A percentile compares a stretch with the other conserved stretches of the same genome.
phyloP scores from a whole-genome alignment of 164 flowering plant species.

The Litsea cubeba region DNA sequence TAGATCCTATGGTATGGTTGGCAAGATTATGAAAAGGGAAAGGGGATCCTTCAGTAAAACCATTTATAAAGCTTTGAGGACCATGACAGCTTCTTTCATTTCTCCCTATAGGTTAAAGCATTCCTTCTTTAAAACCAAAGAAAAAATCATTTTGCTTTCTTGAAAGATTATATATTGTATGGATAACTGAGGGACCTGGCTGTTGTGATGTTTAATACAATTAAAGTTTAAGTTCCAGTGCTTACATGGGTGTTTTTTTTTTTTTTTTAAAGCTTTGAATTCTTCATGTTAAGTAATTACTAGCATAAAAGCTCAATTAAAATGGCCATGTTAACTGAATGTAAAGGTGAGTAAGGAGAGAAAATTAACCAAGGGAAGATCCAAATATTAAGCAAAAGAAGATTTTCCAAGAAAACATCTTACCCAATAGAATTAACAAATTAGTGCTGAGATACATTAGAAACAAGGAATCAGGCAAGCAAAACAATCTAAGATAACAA shows the following conservation, averaged over 20 bases:
- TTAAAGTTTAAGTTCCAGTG: not conserved
- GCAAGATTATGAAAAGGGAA: not conserved
- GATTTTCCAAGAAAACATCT: too few species aligned
- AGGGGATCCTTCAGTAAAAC: not conserved
- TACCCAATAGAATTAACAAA: too few species aligned
- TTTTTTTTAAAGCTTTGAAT: not conserved
- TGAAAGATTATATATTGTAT: not conserved
- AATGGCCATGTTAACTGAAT: too few species aligned
- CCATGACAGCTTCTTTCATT: not conserved
- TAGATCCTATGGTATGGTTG: not conserved
- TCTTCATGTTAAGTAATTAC: not conserved
- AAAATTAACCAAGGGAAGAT: too few species aligned
- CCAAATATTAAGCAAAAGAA: too few species aligned
- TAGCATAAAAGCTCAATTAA: not conserved
- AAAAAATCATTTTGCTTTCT: not conserved
- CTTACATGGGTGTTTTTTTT: too few species aligned
- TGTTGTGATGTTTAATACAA: not conserved
- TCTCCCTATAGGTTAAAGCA: not conserved
- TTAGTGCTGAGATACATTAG: too few species aligned
- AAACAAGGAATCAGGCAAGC: too few species aligned
- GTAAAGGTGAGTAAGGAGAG: too few species aligned
- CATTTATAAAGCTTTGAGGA: not conserved
- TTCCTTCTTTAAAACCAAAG: not conserved
- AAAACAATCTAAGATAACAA: too few species aligned
- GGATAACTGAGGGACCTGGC: not conserved